A percentile compares a stretch with the other conserved stretches of the same genome.
phyloP scores from a whole-genome alignment of 2,329 filamentous ascomycete genomes.

The Penicillium sp. region DNA sequence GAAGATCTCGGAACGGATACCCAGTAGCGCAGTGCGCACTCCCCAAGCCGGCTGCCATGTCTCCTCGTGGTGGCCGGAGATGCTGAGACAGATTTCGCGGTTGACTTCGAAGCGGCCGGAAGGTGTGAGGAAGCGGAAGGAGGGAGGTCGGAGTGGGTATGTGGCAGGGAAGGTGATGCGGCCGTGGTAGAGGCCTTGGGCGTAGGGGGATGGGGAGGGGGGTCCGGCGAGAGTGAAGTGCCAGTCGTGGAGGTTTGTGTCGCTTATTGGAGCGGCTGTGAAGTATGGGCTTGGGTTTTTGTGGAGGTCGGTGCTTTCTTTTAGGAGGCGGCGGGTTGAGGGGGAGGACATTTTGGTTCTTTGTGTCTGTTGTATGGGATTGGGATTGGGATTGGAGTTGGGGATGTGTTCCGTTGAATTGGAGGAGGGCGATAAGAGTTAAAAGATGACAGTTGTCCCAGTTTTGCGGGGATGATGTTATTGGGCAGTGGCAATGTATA shows the following conservation, averaged over 20 bases:
- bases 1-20: constrained; percentile 80
- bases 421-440: background rate
- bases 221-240: constrained; percentile 96
- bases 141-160: constrained; percentile 88
- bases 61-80: constrained; percentile 94
- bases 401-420: background rate
- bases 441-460: background rate
- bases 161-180: constrained; percentile 86
- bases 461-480: background rate
- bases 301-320: constrained; percentile 86
- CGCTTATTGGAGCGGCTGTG: constrained; percentile 73
- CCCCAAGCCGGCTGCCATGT: constrained; percentile 99
- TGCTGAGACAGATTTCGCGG: constrained; percentile 92
- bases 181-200: constrained; percentile 85
- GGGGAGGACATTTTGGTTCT: constrained; percentile 31
- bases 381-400: background rate
- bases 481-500: background rate
- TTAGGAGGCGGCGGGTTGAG: constrained; percentile 52
- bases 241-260: constrained; percentile 95
- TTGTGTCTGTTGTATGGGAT: background rate
- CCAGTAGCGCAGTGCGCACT: constrained; percentile 78
- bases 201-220: constrained; percentile 77
- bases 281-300: constrained; percentile 79
- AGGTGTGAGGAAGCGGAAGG: constrained; percentile 93
- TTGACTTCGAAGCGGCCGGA: constrained; percentile 94